Evolutionary conservation across 208 protist genomes (phyloP).

Genomic region (Sergeia podlipaevii): DNA sequence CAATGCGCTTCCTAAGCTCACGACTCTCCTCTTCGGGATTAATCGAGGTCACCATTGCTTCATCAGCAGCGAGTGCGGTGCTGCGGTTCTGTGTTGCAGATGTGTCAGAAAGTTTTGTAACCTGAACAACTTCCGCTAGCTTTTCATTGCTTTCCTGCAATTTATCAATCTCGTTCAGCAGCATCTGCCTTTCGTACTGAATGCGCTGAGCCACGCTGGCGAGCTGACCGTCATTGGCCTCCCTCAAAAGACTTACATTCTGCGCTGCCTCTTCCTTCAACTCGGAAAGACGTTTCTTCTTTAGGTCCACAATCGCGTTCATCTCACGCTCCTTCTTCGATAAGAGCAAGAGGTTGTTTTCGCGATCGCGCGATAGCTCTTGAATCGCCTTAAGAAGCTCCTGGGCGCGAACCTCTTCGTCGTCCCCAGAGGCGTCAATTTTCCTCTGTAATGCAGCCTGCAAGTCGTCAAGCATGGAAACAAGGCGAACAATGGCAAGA

Average conservation of each 20-base stretch:
- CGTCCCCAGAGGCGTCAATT: slow-evolving; percentile 26
- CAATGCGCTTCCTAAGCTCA: slow-evolving; percentile 60
- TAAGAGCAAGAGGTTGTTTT: slow-evolving; percentile 49
- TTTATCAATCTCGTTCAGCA: slow-evolving; percentile 58
- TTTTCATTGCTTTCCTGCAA: slow-evolving; percentile 52
- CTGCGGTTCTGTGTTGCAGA: slow-evolving; percentile 34
- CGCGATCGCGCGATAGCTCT: slow-evolving; percentile 72
- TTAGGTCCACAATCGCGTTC: slow-evolving; percentile 53
- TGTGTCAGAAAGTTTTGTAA: slow-evolving; percentile 53
- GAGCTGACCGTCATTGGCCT: slow-evolving; percentile 45
- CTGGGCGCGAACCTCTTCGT: slow-evolving; percentile 53
- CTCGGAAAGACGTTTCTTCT: slow-evolving; percentile 60
- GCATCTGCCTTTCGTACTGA: slow-evolving; percentile 47
- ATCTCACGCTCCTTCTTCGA: slow-evolving; percentile 69
- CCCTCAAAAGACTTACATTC: slow-evolving; percentile 34
- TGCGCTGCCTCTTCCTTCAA: slow-evolving; percentile 50
- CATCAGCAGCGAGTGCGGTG: slow-evolving; percentile 37
- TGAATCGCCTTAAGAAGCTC: slow-evolving; percentile 71
- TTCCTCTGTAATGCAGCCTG: slow-evolving; percentile 58
- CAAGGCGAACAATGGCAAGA: slow-evolving; percentile 56
- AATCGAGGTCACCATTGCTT: slow-evolving; percentile 25
- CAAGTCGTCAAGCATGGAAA: slow-evolving; percentile 79
- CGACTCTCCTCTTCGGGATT: slow-evolving; percentile 53
- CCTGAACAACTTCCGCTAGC: slow-evolving; percentile 36
- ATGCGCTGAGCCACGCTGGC: slow-evolving; percentile 53